These are phyloP conservation scores for Boechera divaricarpa DNA, from an alignment of 345 rosid genomes.

Conservation along the genomic window DNA sequence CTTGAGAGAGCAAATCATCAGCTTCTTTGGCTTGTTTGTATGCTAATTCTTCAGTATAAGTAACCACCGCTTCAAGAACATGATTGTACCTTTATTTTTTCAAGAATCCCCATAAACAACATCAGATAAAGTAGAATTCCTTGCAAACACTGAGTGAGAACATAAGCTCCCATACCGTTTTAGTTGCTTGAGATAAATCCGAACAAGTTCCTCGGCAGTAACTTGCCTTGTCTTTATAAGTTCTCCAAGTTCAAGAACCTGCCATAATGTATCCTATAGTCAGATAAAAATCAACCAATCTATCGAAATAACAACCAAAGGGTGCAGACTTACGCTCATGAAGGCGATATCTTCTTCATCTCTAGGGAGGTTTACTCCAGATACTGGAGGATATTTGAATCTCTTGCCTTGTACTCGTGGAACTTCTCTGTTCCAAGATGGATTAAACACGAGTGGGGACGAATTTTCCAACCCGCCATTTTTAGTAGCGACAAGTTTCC, in stretches of 20 bases:
- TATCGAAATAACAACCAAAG: background rate
- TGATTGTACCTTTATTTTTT: slow-evolving; percentile 59
- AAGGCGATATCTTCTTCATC: slow-evolving; percentile 79
- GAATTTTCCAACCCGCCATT: slow-evolving; percentile 80
- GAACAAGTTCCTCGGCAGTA: slow-evolving; percentile 70
- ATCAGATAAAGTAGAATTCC: slow-evolving; percentile 12
- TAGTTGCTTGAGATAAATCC: slow-evolving; percentile 62
- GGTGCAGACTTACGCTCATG: slow-evolving; percentile 63
- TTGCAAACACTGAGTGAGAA: background rate
- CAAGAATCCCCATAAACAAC: slow-evolving; percentile 26
- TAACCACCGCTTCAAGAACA: slow-evolving; percentile 78
- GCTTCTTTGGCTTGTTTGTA: slow-evolving; percentile 84
- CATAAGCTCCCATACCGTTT: slow-evolving; percentile 55
- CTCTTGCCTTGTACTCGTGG: slow-evolving; percentile 35
- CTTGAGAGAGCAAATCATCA: slow-evolving; percentile 73
- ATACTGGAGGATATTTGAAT: slow-evolving; percentile 54
- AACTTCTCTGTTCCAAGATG: slow-evolving; percentile 58
- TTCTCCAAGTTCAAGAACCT: slow-evolving; percentile 85
- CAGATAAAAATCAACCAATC: slow-evolving; percentile 11
- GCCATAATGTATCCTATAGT: slow-evolving; percentile 32
- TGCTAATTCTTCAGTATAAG: slow-evolving; percentile 80
- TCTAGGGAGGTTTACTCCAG: slow-evolving; percentile 53
- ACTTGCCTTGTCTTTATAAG: slow-evolving; percentile 74
- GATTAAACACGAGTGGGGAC: slow-evolving; percentile 66
- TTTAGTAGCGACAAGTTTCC: slow-evolving; percentile 65